These are phyloP conservation scores for Cercospora beticola DNA, from an alignment of 2,329 filamentous ascomycete genomes.

Conservation along the genomic window DNA sequence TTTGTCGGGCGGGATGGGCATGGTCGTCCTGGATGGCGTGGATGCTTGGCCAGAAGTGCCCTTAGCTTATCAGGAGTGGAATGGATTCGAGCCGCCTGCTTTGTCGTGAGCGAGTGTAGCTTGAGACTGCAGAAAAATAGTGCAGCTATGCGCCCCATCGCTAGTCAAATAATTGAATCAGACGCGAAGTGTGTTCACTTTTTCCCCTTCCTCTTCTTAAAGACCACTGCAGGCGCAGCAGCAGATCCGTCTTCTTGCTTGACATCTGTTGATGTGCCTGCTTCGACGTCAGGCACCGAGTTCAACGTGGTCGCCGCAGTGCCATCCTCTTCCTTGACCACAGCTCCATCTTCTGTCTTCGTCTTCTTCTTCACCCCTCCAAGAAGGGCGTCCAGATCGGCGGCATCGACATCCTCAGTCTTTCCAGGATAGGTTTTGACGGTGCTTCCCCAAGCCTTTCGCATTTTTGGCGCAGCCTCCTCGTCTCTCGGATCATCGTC, in stretches of 20 bases:
- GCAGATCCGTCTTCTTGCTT: conserved; percentile 25
- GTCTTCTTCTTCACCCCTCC: conserved; percentile 36
- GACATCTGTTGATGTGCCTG: not conserved
- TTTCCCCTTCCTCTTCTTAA: conserved; percentile 71
- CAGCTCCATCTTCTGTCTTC: conserved; percentile 32
- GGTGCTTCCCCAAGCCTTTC: conserved; percentile 47
- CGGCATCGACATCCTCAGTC: conserved; percentile 51
- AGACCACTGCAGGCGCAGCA: conserved; percentile 59
- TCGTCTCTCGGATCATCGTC: conserved; percentile 62
- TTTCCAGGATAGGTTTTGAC: conserved; percentile 48
- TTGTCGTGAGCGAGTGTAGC: not conserved
- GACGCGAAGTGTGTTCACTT: conserved; percentile 30
- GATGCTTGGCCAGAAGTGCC: conserved; percentile 41
- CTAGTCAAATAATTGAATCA: not conserved
- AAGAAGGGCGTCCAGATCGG: conserved; percentile 63
- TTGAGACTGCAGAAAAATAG: not conserved
- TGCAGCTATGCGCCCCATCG: not conserved
- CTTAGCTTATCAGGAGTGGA: conserved; percentile 26
- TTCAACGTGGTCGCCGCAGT: conserved; percentile 34
- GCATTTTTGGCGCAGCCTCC: conserved; percentile 39
- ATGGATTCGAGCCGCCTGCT: conserved; percentile 19
- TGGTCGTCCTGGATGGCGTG: conserved; percentile 50
- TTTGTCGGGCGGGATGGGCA: conserved; percentile 49
- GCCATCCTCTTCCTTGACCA: conserved; percentile 34
- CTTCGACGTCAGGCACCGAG: conserved; percentile 26